These are phyloP conservation scores for Austroboletus niveus DNA, from an alignment of 1,284 basidiomycete species.

Conservation along the genomic window DNA sequence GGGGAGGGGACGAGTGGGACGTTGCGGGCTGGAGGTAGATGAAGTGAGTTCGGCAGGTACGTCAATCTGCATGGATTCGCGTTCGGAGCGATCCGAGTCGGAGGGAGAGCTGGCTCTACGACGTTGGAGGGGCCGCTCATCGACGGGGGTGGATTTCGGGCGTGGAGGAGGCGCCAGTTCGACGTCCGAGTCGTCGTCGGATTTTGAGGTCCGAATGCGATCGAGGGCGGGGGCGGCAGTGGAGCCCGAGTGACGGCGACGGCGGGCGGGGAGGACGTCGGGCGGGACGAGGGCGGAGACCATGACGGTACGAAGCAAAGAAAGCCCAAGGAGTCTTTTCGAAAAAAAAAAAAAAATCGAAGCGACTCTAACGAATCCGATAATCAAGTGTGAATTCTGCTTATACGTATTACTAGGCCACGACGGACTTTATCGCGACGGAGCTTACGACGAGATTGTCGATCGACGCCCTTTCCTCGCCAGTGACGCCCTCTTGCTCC, in stretches of 20 bases:
- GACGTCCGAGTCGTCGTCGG: conserved; percentile 5
- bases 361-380: too few relatives aligned
- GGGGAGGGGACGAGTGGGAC: conserved; percentile 51
- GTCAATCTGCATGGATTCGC: conserved; percentile 27
- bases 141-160: conserved; percentile 34
- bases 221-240: conserved; percentile 18
- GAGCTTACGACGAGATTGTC: conserved; percentile 71
- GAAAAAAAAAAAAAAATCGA: too few relatives aligned
- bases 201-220: conserved; percentile 6
- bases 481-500: conserved; percentile 48
- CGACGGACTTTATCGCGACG: conserved; percentile 80
- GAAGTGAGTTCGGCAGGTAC: background rate
- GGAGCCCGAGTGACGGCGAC: conserved; percentile 35
- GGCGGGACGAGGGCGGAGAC: conserved; percentile 4
- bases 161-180: conserved; percentile 27
- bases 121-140: conserved; percentile 25
- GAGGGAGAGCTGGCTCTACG: conserved; percentile 25
- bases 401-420: conserved; percentile 31
- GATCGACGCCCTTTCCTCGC: conserved; percentile 47
- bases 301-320: conserved; percentile 8
- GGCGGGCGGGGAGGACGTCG: conserved; percentile 15
- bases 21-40: conserved; percentile 26
- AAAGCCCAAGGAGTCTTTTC: too few relatives aligned
- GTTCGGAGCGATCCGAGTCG: conserved; percentile 35
- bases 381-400: too few relatives aligned